Evolutionary conservation across 83 land plant species (phyloP).

Genomic region (Thuja plicata): DNA sequence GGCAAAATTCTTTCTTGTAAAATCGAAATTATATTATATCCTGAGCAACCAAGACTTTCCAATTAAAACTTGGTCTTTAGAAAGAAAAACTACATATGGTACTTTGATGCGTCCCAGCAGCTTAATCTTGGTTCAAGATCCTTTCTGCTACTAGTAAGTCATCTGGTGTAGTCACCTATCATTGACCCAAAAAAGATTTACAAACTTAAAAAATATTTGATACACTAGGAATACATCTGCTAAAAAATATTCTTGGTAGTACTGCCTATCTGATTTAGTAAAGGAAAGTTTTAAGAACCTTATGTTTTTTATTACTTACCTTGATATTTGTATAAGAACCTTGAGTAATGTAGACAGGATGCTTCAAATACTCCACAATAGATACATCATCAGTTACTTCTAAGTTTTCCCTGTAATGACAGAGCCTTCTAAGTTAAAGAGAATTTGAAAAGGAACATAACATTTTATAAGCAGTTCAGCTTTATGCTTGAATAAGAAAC

Average conservation of each 20-base stretch:
- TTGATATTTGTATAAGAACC: slow-evolving; percentile 98
- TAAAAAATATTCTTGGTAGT: background rate
- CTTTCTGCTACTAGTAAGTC: slow-evolving; percentile 92
- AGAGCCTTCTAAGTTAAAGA: background rate
- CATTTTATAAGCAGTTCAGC: background rate
- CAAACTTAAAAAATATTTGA: background rate
- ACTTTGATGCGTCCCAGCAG: background rate
- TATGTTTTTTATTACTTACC: slow-evolving; percentile 35
- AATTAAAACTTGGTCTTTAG: background rate
- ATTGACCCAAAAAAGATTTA: background rate
- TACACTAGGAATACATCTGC: background rate
- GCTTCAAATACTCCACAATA: slow-evolving; percentile 93
- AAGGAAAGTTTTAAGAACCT: background rate
- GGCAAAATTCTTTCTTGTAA: background rate
- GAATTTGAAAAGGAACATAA: background rate
- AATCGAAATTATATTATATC: background rate
- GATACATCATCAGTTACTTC: slow-evolving; percentile 99
- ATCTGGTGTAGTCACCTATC: slow-evolving; percentile 98
- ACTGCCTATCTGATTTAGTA: background rate
- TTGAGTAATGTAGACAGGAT: slow-evolving; percentile 94
- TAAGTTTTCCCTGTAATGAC: slow-evolving; percentile 64
- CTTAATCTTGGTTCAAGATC: slow-evolving; percentile 40
- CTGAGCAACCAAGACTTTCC: background rate
- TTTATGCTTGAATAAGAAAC: background rate
- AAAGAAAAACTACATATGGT: background rate